phyloP scores from a whole-genome alignment of 768 basidiomycete genomes.

The Leucosporidium scottii region DNA sequence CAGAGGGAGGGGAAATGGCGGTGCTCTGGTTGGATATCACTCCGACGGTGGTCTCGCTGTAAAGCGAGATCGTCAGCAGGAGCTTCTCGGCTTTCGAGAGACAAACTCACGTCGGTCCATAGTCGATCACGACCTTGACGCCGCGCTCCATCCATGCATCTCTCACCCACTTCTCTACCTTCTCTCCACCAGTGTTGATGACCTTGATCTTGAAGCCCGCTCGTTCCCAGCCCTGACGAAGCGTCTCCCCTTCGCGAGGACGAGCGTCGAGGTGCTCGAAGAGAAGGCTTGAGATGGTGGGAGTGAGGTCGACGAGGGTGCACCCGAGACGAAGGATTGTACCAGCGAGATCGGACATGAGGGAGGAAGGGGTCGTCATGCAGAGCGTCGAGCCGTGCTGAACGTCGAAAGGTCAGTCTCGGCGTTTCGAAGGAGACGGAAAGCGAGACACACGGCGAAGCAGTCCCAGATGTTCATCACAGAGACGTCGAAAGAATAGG shows the following conservation, averaged over 20 bases:
- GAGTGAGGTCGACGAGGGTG: constrained; percentile 33
- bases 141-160: constrained; percentile 30
- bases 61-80: neutral
- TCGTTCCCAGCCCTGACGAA: constrained; percentile 13
- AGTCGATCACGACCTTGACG: constrained; percentile 29
- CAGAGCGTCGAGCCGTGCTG: constrained; percentile 31
- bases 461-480: constrained; percentile 33
- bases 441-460: constrained; percentile 16
- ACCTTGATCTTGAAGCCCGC: constrained; percentile 27
- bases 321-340: constrained; percentile 25
- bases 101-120: constrained; percentile 26
- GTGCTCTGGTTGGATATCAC: constrained; percentile 29
- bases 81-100: too few relatives aligned
- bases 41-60: constrained; percentile 32
- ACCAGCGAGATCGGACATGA: constrained; percentile 26
- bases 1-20: neutral
- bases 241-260: constrained; percentile 11
- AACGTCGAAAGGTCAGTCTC: neutral
- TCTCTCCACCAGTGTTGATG: constrained; percentile 31
- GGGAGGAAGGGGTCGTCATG: constrained; percentile 23
- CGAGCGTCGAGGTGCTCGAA: constrained; percentile 29
- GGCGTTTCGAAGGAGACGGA: neutral
- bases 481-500: constrained; percentile 28
- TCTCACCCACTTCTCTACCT: constrained; percentile 25
- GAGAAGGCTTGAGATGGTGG: constrained; percentile 23